Conservation (phyloP, 176 grass and related monocot genomes). For the Oryza coarctata region DNA sequence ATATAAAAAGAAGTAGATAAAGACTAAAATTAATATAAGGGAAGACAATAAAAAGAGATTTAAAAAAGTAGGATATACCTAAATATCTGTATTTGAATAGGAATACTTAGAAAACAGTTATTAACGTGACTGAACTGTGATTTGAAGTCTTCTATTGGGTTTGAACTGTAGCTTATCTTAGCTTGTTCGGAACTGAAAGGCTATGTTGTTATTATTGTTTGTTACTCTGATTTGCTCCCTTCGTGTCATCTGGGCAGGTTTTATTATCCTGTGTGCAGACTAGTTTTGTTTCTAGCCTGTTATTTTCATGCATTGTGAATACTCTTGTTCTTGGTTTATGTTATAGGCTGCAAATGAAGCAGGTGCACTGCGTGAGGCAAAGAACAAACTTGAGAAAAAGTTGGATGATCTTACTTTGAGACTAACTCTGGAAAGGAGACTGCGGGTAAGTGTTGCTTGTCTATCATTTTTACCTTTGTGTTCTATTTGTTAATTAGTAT, state of each 20-base stretch:
- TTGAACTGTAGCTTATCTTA: too few species aligned
- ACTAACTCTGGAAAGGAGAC: slow-evolving; percentile 78
- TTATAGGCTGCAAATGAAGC: slow-evolving; percentile 92
- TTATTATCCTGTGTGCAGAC: background rate
- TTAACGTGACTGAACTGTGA: too few species aligned
- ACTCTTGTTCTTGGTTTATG: slow-evolving; percentile 31
- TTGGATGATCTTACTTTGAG: slow-evolving; percentile 89
- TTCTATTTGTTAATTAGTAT: slow-evolving; percentile 5
- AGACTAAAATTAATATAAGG: too few species aligned
- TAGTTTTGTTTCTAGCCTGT: slow-evolving; percentile 16
- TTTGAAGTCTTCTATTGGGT: too few species aligned
- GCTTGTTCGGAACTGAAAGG: too few species aligned
- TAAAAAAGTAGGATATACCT: too few species aligned
- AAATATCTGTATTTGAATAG: too few species aligned
- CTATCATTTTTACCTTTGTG: background rate
- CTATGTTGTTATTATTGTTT: too few species aligned
- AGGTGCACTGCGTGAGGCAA: slow-evolving; percentile 89
- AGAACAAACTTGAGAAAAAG: slow-evolving; percentile 97
- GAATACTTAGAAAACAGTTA: too few species aligned
- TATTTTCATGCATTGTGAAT: slow-evolving; percentile 13
- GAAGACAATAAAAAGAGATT: too few species aligned
- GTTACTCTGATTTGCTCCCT: slow-evolving; percentile 21
- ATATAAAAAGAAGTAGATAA: too few species aligned
- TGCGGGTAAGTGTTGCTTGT: slow-evolving; percentile 62
- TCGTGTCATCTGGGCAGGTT: background rate